These are phyloP conservation scores for Naganishia kalamii DNA, from an alignment of 768 basidiomycete species.

Conservation along the genomic window DNA sequence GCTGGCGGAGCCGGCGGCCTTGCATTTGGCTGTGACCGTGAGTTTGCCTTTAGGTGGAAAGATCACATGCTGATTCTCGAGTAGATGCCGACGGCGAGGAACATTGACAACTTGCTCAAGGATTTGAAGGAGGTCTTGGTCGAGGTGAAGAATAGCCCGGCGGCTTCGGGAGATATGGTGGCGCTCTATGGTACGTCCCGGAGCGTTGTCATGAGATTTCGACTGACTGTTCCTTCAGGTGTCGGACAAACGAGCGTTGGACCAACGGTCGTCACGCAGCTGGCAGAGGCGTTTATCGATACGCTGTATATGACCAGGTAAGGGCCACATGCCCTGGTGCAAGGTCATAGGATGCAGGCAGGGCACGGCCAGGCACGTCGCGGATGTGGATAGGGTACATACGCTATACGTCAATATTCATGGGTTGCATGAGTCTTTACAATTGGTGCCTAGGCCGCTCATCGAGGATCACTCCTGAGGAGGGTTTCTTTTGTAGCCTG, in stretches of 20 bases:
- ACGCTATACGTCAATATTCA: too few species aligned
- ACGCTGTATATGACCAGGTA: slow-evolving; percentile 58
- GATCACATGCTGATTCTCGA: neutral
- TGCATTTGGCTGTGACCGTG: slow-evolving; percentile 93
- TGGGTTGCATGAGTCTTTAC: too few species aligned
- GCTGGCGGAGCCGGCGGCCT: slow-evolving; percentile 65
- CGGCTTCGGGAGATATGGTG: slow-evolving; percentile 72
- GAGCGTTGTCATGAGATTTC: too few species aligned
- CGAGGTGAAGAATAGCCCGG: slow-evolving; percentile 60
- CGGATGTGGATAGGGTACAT: too few species aligned
- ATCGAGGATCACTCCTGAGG: too few species aligned
- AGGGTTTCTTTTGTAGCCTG: too few species aligned
- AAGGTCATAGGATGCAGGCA: too few species aligned
- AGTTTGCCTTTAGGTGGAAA: slow-evolving; percentile 35
- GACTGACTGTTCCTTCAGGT: slow-evolving; percentile 55
- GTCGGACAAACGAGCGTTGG: slow-evolving; percentile 76
- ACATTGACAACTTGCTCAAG: slow-evolving; percentile 69
- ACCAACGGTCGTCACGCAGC: slow-evolving; percentile 66
- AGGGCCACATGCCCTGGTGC: too few species aligned
- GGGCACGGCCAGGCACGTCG: too few species aligned
- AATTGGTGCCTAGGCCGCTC: too few species aligned
- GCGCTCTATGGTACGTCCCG: slow-evolving; percentile 72
- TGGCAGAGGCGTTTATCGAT: slow-evolving; percentile 77
- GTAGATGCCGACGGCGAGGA: slow-evolving; percentile 70
- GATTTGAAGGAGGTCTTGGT: slow-evolving; percentile 74